Conservation (phyloP, 345 rosid genomes). For the Populus tremula region DNA sequence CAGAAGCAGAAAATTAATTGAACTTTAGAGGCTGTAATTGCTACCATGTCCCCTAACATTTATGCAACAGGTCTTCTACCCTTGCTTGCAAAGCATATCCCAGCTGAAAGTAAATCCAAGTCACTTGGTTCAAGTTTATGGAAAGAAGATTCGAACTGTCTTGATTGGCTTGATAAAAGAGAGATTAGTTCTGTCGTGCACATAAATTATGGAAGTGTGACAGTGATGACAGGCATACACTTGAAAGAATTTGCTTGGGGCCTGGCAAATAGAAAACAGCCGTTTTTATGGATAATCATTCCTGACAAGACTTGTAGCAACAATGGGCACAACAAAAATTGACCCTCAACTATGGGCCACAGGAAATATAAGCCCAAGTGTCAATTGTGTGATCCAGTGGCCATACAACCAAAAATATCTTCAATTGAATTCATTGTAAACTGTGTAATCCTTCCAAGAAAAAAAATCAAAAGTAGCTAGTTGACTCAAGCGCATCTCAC, state of each 20-base stretch:
- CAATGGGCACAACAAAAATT: no score
- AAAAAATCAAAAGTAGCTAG: no score
- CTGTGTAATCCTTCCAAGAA: no score
- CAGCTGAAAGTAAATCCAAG: background rate
- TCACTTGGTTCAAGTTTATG: conserved; percentile 26
- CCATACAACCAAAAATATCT: no score
- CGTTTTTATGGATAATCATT: conserved; percentile 36
- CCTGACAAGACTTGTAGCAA: background rate
- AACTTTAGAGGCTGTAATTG: conserved; percentile 25
- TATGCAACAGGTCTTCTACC: conserved; percentile 36
- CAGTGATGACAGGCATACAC: conserved; percentile 23
- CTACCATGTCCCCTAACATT: conserved; percentile 19
- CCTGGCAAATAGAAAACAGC: conserved; percentile 30
- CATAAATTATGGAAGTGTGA: conserved; percentile 33
- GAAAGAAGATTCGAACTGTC: conserved; percentile 30
- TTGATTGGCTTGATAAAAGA: conserved; percentile 28
- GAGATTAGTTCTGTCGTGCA: conserved; percentile 25
- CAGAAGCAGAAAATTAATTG: conserved; percentile 23
- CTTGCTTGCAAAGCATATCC: conserved; percentile 28
- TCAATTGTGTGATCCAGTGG: no score
- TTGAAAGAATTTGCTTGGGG: conserved; percentile 42
- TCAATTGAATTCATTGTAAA: no score
- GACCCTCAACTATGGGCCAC: no score
- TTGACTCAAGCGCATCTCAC: no score
- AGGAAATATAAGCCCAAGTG: no score